A percentile compares a stretch with the other conserved stretches of the same genome.
phyloP scores from a whole-genome alignment of 306 rosid species.

The Vicia sativa region DNA sequence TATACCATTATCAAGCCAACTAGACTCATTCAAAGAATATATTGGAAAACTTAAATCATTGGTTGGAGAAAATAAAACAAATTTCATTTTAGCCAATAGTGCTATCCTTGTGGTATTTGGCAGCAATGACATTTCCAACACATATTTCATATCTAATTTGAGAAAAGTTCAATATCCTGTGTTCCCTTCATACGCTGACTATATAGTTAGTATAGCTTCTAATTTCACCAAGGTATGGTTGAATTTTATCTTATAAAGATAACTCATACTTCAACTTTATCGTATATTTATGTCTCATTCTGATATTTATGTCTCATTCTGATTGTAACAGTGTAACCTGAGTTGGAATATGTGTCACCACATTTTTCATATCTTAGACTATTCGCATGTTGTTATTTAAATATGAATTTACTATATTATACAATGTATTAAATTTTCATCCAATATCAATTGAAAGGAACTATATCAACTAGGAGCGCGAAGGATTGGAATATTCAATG shows the following conservation, averaged over 20 bases:
- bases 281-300: not conserved
- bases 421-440: not conserved
- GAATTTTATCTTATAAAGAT: not conserved
- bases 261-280: not conserved
- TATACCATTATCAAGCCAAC: slow-evolving; percentile 43
- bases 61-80: slow-evolving; percentile 50
- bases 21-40: slow-evolving; percentile 34
- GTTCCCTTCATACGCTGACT: slow-evolving; percentile 57
- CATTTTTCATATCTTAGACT: too few species aligned
- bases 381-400: too few species aligned
- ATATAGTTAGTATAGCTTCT: slow-evolving; percentile 47
- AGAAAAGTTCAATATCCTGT: slow-evolving; percentile 45
- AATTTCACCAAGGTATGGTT: slow-evolving; percentile 29
- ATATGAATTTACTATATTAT: too few species aligned
- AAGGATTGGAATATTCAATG: slow-evolving; percentile 56
- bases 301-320: too few species aligned
- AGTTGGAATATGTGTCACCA: too few species aligned
- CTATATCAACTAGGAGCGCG: slow-evolving; percentile 55
- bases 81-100: slow-evolving; percentile 50
- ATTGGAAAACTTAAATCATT: slow-evolving; percentile 41
- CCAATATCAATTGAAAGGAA: slow-evolving; percentile 34
- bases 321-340: too few species aligned
- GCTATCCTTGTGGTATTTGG: slow-evolving; percentile 55
- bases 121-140: slow-evolving; percentile 62
- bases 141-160: slow-evolving; percentile 41